A percentile compares a stretch with the other conserved stretches of the same genome.
phyloP scores from a whole-genome alignment of 108 stramenopile genomes.

The Skeletonema grethae region DNA sequence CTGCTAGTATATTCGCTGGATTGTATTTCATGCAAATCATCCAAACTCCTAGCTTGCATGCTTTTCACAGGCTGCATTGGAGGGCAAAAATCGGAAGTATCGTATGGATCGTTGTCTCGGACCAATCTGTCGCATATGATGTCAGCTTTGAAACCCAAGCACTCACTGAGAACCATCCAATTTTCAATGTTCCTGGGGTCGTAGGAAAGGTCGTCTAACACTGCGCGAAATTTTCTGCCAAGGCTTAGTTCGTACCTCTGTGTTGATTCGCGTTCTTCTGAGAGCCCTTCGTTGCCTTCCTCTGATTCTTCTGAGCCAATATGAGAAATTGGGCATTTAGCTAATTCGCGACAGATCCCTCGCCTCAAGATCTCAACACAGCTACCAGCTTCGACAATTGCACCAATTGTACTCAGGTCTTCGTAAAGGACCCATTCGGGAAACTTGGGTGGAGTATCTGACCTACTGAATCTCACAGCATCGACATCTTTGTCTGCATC shows the following conservation, averaged over 20 bases:
- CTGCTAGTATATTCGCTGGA: constrained; percentile 24
- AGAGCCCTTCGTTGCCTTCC: constrained; percentile 46
- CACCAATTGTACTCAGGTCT: not conserved
- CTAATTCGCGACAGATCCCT: constrained; percentile 61
- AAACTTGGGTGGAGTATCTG: constrained; percentile 24
- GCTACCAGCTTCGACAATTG: constrained; percentile 7
- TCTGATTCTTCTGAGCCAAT: constrained; percentile 32
- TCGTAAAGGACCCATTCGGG: constrained; percentile 47
- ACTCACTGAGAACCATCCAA: constrained; percentile 77
- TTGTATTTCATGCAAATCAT: constrained; percentile 49
- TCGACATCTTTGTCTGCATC: constrained; percentile 33
- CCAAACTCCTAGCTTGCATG: constrained; percentile 33
- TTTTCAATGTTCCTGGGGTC: constrained; percentile 58
- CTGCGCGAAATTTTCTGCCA: constrained; percentile 71
- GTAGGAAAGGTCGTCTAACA: constrained; percentile 74
- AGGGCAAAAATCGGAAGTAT: constrained; percentile 46
- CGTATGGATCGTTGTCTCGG: constrained; percentile 48
- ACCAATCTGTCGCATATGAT: constrained; percentile 72
- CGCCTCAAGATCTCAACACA: constrained; percentile 45
- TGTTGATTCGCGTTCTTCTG: constrained; percentile 54
- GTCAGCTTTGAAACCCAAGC: constrained; percentile 71
- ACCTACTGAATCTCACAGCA: not conserved
- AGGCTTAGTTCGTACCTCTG: constrained; percentile 61
- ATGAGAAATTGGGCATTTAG: constrained; percentile 60
- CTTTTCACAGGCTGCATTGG: constrained; percentile 16